These are phyloP conservation scores for Leucosporidium scottii DNA, from an alignment of 768 basidiomycete species.

Conservation along the genomic window DNA sequence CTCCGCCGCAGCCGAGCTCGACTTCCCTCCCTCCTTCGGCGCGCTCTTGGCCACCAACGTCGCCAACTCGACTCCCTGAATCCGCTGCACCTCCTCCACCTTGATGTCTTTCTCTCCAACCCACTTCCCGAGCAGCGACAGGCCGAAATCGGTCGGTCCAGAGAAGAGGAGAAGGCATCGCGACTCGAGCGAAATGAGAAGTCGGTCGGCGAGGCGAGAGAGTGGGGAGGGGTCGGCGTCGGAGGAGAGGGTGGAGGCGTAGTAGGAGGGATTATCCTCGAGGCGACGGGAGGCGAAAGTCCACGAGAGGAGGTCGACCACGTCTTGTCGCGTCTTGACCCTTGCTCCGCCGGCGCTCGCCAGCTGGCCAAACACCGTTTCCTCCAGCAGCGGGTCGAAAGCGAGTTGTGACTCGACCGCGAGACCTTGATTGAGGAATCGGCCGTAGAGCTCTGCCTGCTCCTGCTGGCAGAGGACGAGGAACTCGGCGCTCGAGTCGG, in stretches of 20 bases:
- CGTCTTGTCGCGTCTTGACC: conserved; percentile 56
- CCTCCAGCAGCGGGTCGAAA: conserved; percentile 40
- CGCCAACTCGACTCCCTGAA: too few species aligned
- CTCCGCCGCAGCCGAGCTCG: not conserved
- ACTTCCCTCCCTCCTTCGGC: too few species aligned
- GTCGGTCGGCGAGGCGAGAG: conserved; percentile 61
- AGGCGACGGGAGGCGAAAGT: conserved; percentile 70
- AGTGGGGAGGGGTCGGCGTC: conserved; percentile 52
- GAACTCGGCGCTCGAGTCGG: conserved; percentile 48
- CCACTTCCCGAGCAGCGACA: conserved; percentile 10
- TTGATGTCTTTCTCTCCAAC: not conserved
- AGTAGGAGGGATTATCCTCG: conserved; percentile 74
- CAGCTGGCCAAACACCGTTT: conserved; percentile 32
- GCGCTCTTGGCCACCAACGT: not conserved
- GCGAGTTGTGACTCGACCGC: conserved; percentile 76
- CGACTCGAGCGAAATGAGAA: conserved; percentile 32
- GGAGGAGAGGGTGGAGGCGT: conserved; percentile 44
- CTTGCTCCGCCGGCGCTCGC: conserved; percentile 36
- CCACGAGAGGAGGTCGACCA: conserved; percentile 69
- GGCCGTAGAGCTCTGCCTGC: conserved; percentile 67
- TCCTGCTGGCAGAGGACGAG: conserved; percentile 85
- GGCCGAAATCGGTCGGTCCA: conserved; percentile 6
- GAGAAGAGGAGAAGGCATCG: conserved; percentile 17
- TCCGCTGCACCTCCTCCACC: conserved; percentile 4
- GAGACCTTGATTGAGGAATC: conserved; percentile 79